Conservation (phyloP, 2,329 filamentous ascomycete species). For the Trichoderma atroviride region DNA sequence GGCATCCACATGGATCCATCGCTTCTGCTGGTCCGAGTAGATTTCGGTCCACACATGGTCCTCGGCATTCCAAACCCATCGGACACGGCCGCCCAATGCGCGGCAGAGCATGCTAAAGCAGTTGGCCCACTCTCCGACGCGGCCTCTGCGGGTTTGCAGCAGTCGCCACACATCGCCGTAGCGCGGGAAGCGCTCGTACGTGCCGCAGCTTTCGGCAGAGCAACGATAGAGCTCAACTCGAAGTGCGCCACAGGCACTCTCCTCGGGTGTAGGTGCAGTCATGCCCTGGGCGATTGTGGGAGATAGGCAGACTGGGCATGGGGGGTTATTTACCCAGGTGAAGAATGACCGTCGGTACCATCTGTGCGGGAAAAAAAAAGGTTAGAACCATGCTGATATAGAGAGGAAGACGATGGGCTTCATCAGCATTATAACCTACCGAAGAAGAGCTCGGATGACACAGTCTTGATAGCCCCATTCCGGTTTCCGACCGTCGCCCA, state of each 20-base stretch:
- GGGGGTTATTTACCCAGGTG: constrained; percentile 93
- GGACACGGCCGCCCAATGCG: constrained; percentile 84
- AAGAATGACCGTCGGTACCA: constrained; percentile 98
- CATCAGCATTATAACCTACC: constrained; percentile 52
- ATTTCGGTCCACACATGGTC: constrained; percentile 98
- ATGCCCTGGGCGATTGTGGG: constrained; percentile 83
- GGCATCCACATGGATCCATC: constrained; percentile 96
- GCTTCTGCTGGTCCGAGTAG: constrained; percentile 88
- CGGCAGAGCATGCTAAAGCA: constrained; percentile 98
- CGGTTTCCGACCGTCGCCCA: constrained; percentile 76
- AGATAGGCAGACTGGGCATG: constrained; percentile 78
- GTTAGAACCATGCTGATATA: constrained; percentile 30
- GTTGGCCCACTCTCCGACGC: constrained; percentile 95
- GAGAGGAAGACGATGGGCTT: constrained; percentile 27
- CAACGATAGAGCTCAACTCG: constrained; percentile 91
- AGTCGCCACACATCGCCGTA: constrained; percentile 95
- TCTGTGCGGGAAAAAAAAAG: constrained; percentile 30
- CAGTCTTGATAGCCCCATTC: constrained; percentile 99
- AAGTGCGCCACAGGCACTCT: constrained; percentile 83
- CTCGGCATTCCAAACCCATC: constrained; percentile 98
- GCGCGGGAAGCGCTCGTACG: constrained; percentile 86
- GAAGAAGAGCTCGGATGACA: constrained; percentile 83
- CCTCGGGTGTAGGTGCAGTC: constrained; percentile 83
- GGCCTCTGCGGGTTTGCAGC: constrained; percentile 80
- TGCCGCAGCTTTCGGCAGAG: constrained; percentile 71